These are phyloP conservation scores for Cryptosporidium tyzzeri DNA, from an alignment of 169 alveolate species.

Conservation along the genomic window DNA sequence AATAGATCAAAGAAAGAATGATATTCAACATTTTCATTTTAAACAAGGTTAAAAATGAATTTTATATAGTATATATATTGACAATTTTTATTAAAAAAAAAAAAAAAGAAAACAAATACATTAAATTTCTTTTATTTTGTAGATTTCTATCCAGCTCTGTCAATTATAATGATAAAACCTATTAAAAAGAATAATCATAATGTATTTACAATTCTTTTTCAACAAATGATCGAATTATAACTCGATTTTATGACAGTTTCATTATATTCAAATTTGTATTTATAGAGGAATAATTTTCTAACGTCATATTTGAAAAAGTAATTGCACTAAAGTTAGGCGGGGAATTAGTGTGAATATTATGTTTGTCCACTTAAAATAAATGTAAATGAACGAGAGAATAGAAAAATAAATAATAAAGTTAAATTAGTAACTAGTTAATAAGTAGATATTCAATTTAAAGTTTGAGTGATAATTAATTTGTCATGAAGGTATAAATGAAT, in stretches of 20 bases:
- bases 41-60: background rate
- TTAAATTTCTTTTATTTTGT: no score
- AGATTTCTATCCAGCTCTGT: background rate
- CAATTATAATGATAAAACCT: no score
- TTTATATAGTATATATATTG: no score
- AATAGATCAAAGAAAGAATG: conserved; percentile 63
- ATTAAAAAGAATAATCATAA: no score
- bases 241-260: no score
- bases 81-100: no score
- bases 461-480: background rate
- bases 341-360: background rate
- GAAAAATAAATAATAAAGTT: background rate
- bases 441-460: background rate
- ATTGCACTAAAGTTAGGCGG: background rate
- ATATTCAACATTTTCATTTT: conserved; percentile 38
- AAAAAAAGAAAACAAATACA: no score
- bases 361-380: background rate
- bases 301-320: background rate
- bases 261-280: no score
- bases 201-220: background rate
- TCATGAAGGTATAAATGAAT: no score
- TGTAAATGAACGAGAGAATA: background rate
- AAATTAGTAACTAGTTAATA: background rate
- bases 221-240: no score
- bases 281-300: no score